These are phyloP conservation scores for Suillus sp. DNA, from an alignment of 768 basidiomycete species.

Conservation along the genomic window DNA sequence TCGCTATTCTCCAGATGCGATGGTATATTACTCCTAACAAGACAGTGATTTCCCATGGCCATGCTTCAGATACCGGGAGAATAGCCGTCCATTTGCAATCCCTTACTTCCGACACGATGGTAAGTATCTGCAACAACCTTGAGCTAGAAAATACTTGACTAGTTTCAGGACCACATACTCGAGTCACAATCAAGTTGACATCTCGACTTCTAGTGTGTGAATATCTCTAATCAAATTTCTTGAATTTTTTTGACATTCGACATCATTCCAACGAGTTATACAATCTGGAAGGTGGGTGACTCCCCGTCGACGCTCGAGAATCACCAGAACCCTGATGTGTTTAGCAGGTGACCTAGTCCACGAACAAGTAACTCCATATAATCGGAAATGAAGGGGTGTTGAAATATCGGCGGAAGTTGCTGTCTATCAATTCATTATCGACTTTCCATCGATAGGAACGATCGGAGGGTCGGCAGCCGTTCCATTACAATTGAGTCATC, in stretches of 20 bases:
- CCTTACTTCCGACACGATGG: neutral
- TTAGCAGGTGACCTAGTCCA: slow-evolving; percentile 14
- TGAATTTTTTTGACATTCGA: neutral
- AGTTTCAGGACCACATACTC: neutral
- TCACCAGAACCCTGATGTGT: slow-evolving; percentile 15
- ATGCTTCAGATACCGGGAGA: slow-evolving; percentile 3
- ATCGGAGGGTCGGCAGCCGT: slow-evolving; percentile 15
- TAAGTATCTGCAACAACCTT: neutral
- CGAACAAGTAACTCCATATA: slow-evolving; percentile 10
- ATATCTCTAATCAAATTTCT: neutral
- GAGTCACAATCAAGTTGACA: slow-evolving; percentile 3
- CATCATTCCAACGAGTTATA: neutral
- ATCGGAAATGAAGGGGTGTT: slow-evolving; percentile 10
- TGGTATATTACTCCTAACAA: slow-evolving; percentile 1
- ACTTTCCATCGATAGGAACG: slow-evolving; percentile 25
- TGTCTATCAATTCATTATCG: slow-evolving; percentile 19
- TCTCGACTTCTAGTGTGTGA: neutral
- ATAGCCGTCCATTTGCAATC: slow-evolving; percentile 6
- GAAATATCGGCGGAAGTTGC: slow-evolving; percentile 15
- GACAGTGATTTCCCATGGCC: slow-evolving; percentile 9
- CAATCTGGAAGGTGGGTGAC: neutral
- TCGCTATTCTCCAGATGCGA: neutral
- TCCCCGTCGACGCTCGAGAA: slow-evolving; percentile 15
- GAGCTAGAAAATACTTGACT: neutral
- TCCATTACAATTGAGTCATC: slow-evolving; percentile 2